Conservation (phyloP, 208 protist genomes). For the Crithidia thermophila region DNA sequence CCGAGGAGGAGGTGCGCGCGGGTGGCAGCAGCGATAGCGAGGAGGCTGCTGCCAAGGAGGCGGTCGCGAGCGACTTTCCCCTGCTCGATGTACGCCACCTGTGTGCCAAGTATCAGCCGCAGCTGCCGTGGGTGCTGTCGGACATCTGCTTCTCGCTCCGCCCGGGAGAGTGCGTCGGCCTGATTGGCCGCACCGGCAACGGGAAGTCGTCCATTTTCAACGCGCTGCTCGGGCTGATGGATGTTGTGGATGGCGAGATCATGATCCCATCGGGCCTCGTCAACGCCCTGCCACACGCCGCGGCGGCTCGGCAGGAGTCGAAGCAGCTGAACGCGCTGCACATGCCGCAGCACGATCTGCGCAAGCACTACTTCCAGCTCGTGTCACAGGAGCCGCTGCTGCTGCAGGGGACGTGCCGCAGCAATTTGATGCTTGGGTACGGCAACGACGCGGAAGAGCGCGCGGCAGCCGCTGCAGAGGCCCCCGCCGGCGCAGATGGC, state of each 20-base stretch:
- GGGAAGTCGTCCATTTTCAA: constrained; percentile 89
- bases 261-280: constrained; percentile 25
- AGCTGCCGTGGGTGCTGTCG: constrained; percentile 68
- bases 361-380: constrained; percentile 91
- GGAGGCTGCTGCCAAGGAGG: not conserved
- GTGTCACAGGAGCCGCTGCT: constrained; percentile 98
- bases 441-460: constrained; percentile 14
- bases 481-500: no score
- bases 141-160: constrained; percentile 61
- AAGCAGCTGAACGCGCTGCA: constrained; percentile 21
- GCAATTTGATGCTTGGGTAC: constrained; percentile 90
- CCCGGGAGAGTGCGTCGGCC: constrained; percentile 57
- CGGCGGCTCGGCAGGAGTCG: constrained; percentile 8
- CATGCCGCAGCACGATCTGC: constrained; percentile 50
- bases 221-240: constrained; percentile 79
- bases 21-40: constrained; percentile 5
- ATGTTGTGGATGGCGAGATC: constrained; percentile 82
- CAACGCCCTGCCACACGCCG: constrained; percentile 25
- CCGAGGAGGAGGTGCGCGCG: constrained; percentile 22
- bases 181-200: constrained; percentile 84
- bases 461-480: no score
- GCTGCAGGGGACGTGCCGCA: constrained; percentile 94
- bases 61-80: constrained; percentile 9
- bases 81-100: constrained; percentile 70
- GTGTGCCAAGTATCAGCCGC: constrained; percentile 63